A percentile compares a stretch with the other conserved stretches of the same genome.
Evolutionary conservation across 129 eudicot genomes (phyloP).

Genomic region (Centaurea solstitialis): DNA sequence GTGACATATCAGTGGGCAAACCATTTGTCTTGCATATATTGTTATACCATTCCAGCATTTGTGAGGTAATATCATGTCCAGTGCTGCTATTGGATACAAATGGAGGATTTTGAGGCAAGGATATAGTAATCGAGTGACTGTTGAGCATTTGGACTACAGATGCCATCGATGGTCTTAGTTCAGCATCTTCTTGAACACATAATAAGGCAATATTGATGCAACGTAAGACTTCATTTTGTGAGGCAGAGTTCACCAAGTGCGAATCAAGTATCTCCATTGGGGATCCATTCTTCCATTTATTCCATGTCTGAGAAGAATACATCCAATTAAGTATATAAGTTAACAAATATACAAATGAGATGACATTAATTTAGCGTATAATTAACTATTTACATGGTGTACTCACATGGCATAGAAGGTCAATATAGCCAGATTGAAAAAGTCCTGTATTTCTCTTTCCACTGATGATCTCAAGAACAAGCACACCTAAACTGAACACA

Average conservation of each 20-base stretch:
- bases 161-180: constrained; percentile 31
- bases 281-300: constrained; percentile 22
- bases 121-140: constrained; percentile 16
- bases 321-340: neutral
- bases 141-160: constrained; percentile 25
- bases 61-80: neutral
- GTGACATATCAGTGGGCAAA: neutral
- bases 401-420: constrained; percentile 28
- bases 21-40: neutral
- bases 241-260: constrained; percentile 6
- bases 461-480: constrained; percentile 32
- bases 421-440: constrained; percentile 6
- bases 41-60: neutral
- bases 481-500: constrained; percentile 38
- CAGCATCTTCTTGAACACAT: constrained; percentile 34
- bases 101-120: constrained; percentile 28
- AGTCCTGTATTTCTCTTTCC: constrained; percentile 30
- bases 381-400: neutral
- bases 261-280: constrained; percentile 19
- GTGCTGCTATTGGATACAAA: neutral
- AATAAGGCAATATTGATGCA: constrained; percentile 26
- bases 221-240: constrained; percentile 14
- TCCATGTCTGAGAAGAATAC: constrained; percentile 16
- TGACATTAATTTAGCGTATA: neutral
- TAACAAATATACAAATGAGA: neutral